Evolutionary conservation across 495 filamentous ascomycete genomes (phyloP).

Genomic region (Choiromyces venosus): DNA sequence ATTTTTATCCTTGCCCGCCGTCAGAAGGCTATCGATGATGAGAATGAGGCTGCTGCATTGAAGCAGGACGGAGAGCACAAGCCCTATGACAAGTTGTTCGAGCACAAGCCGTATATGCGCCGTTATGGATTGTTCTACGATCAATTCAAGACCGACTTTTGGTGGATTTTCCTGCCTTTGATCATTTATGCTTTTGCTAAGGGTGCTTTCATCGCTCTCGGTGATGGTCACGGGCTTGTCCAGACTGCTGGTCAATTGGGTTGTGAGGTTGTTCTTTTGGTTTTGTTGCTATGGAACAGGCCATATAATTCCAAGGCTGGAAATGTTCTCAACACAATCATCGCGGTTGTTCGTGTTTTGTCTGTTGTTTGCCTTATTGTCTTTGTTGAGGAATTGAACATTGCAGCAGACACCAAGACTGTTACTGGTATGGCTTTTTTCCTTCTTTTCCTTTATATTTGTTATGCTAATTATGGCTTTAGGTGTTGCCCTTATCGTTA

Average conservation of each 20-base stretch:
- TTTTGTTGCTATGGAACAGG: conserved; percentile 72
- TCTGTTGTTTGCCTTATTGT: conserved; percentile 85
- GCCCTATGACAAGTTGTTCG: conserved; percentile 55
- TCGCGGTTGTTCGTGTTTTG: conserved; percentile 88
- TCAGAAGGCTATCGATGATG: conserved; percentile 59
- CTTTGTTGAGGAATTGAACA: conserved; percentile 88
- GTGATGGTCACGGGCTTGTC: conserved; percentile 74
- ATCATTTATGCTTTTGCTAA: conserved; percentile 93
- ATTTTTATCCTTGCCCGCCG: conserved; percentile 72
- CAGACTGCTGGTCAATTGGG: conserved; percentile 75
- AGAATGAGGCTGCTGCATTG: conserved; percentile 23
- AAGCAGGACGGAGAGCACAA: conserved; percentile 42
- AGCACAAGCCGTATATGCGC: conserved; percentile 84
- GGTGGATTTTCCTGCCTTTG: conserved; percentile 90
- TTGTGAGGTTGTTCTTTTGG: conserved; percentile 62
- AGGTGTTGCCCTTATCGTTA: conserved; percentile 81
- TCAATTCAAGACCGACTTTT: conserved; percentile 83
- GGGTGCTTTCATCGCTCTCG: conserved; percentile 79
- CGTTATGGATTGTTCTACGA: conserved; percentile 98
- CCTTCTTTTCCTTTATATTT: neutral
- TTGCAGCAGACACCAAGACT: conserved; percentile 91
- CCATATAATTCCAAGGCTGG: conserved; percentile 80
- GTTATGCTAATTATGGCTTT: conserved; percentile 12
- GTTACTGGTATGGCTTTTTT: conserved; percentile 50
- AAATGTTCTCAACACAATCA: conserved; percentile 89